Base-by-base conservation (phyloP, 2,329 filamentous ascomycete genomes). In the Diplodia mutila region DNA sequence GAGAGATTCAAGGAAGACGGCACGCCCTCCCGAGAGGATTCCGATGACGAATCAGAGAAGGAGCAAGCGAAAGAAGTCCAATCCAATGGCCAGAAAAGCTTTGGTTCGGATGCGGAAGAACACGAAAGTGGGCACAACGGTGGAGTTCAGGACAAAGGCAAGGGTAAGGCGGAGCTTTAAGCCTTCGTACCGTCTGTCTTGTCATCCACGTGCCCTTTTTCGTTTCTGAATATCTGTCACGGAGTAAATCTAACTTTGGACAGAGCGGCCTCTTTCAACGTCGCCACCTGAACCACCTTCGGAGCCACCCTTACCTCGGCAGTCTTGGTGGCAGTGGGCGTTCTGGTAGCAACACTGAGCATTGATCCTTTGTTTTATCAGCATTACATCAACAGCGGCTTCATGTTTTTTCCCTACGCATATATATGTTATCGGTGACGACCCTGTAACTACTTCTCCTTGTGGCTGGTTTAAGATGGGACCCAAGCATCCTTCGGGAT, bases 121-220 rank as follows among this genome's bases (percentile, higher is more conserved):
- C 4, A 51, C 11, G 46, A 51, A 3, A 11, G 51, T 9, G 59
- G 34, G 27, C 59, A 51, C 4, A 42, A 14, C 12, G 27, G 25
- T 37, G 46, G 37, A 5, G 11, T 16, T 18, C 59, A 51, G 42
- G 64, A 57, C 42, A 66, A 66, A 57, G 64, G 64, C 52, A 66
- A 66, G 64, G 64, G 64, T 66, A 66, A 66, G 64, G 64, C 53
- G 64, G 64, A 66, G 53, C 54, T 39, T 37, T 66, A 27, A 48
- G 52, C 64, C 16, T 39, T 52, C n/a, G 37, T 57, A 27, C 64
- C 54, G 29, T 42, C 39, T 29, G 51, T 48, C 51, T 18, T 16
- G 4, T 27, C 14, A 34, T 65, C 48, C 23, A 39, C 14, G 21
- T 46, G 18, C 18, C 18, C n/a, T n/a, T 21, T 46, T 46, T 21